Base-by-base conservation (phyloP, 208 protist genomes). In the Novymonas esmeraldas region DNA sequence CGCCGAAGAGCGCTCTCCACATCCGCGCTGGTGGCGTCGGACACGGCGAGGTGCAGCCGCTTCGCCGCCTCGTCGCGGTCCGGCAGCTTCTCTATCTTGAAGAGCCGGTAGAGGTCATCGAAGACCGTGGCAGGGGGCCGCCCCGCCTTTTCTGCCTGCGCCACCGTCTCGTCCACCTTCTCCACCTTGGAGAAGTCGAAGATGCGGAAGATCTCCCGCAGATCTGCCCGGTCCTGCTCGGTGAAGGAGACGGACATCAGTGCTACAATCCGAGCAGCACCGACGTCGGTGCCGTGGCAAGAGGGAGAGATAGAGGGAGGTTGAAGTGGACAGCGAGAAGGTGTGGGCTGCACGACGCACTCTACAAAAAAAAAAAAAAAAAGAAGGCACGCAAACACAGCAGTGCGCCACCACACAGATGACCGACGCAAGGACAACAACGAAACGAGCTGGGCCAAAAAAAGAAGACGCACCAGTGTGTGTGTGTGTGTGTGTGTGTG, bases 171-270 rank as follows among this genome's bases (percentile, higher is more conserved):
- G 24, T 83, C 71, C 1, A 87, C 70, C 45, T 68, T 62, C 14
- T 68, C 74, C 10, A 79, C 61, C 70, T 87, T 89, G 7, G 74
- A 60, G 42, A 80, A 84, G 64, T 92, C 70, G 49, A 79, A 77
- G 24, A 86, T 63, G 57, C 86, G 82, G 38, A 81, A 81, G 48
- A 92, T 57, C 38, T 85, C 82, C 42, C 58, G 51, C 31, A 89
- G 54, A 34, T 92, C 86, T 16, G 69, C 50, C 62, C 49, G 58
- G 22, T 92, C 86, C 28, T 76, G 48, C 44, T 64, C 61, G 0
- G 73, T 72, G 49, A 79, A 82, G 2, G 45, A 42, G 7, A 49
- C 14, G 36, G 36, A 59, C 56, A 48, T 48, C 36, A 34, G 24
- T 13, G 22, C 0, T 13, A 16, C 52, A 59, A 29, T 44, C 5